These are phyloP conservation scores for Magnolia changhungtana DNA, from an alignment of 164 flowering plant species.

Conservation along the genomic window DNA sequence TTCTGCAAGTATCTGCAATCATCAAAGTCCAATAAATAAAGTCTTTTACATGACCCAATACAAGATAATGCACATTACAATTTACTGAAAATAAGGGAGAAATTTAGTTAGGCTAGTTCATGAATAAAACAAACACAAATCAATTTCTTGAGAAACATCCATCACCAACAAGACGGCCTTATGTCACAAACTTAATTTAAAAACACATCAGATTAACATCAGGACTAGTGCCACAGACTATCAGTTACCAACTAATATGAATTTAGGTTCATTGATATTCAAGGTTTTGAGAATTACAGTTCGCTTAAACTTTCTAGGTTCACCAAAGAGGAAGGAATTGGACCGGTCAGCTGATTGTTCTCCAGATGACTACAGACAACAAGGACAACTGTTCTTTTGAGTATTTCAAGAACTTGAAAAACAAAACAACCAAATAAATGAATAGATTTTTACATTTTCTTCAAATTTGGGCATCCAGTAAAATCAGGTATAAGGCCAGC, in stretches of 20 bases:
- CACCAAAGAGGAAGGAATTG: slow-evolving; percentile 66
- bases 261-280: not conserved
- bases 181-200: not conserved
- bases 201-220: not conserved
- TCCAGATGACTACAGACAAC: slow-evolving; percentile 73
- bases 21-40: slow-evolving; percentile 16
- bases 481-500: slow-evolving; percentile 91
- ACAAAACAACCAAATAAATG: not conserved
- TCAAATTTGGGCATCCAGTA: slow-evolving; percentile 56
- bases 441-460: slow-evolving; percentile 53
- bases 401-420: not conserved
- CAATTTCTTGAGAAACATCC: not conserved
- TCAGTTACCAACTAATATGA: not conserved
- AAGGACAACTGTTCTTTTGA: slow-evolving; percentile 6
- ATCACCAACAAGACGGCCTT: not conserved
- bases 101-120: not conserved
- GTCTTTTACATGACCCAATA: not conserved
- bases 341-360: slow-evolving; percentile 79
- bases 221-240: slow-evolving; percentile 1
- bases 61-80: not conserved
- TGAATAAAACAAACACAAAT: not conserved
- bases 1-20: slow-evolving; percentile 85
- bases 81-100: not conserved
- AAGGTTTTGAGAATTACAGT: slow-evolving; percentile 49
- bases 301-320: slow-evolving; percentile 64